phyloP scores from a whole-genome alignment of 805 yeast genomes.

The Lipomyces mesembrius region DNA sequence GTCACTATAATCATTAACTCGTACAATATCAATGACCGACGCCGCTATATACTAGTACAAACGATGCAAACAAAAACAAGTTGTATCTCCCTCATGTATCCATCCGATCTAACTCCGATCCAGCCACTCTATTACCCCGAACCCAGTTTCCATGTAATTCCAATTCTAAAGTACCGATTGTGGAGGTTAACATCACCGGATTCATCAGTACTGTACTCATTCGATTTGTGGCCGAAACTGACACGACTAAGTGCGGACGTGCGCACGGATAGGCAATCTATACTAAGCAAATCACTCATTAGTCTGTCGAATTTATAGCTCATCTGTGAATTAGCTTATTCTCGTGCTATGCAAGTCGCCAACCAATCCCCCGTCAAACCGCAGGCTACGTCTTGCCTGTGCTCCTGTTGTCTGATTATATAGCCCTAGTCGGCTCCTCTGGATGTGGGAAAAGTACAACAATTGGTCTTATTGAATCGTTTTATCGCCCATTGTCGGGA shows the following conservation, averaged over 20 bases:
- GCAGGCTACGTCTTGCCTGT: no score
- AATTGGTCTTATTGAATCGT: constrained; percentile 59
- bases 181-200: no score
- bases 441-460: constrained; percentile 54
- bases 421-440: constrained; percentile 87
- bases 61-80: background rate
- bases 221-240: no score
- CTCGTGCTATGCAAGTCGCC: no score
- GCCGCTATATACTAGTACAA: background rate
- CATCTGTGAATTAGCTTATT: no score
- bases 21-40: background rate
- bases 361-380: no score
- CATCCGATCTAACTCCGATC: background rate
- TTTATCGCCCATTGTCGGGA: constrained; percentile 56
- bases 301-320: no score
- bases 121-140: background rate
- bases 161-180: background rate
- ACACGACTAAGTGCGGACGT: no score
- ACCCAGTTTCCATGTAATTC: background rate
- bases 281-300: no score
- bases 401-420: no score
- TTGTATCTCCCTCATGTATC: background rate
- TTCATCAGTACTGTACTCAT: no score
- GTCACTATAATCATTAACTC: background rate
- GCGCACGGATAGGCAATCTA: no score